Percentiles rank a stretch among this genome's conserved stretches.
These are phyloP conservation scores for Emericellopsis cladophorae DNA, from an alignment of 2,329 filamentous ascomycete genomes.

Conservation along the genomic window DNA sequence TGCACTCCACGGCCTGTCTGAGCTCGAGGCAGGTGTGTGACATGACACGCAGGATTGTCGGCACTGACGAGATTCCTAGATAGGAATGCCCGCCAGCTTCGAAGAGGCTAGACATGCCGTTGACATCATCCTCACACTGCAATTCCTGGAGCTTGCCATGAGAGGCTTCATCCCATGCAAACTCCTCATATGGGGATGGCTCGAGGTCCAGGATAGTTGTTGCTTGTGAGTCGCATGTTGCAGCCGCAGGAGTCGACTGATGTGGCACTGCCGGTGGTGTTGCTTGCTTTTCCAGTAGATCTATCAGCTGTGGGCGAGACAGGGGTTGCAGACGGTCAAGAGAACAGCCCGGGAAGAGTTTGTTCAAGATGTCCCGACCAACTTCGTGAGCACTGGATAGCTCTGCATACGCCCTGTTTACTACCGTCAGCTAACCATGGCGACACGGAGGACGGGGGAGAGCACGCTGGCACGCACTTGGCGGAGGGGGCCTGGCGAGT, in stretches of 20 bases:
- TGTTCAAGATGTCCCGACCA: background rate
- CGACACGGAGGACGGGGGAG: background rate
- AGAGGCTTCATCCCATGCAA: background rate
- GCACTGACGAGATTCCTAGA: constrained; percentile 1
- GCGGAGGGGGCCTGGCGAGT: background rate
- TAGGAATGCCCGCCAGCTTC: constrained; percentile 1
- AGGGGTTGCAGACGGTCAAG: background rate
- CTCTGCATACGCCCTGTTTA: background rate
- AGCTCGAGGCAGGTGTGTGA: background rate
- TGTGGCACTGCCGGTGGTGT: background rate
- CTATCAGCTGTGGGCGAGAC: background rate
- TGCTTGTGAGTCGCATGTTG: background rate
- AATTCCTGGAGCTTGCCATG: background rate
- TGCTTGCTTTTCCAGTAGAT: background rate
- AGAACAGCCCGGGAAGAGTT: background rate
- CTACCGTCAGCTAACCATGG: background rate
- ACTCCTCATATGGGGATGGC: background rate
- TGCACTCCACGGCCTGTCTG: background rate
- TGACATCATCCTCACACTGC: background rate
- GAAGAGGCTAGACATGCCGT: constrained; percentile 1
- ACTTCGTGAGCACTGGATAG: background rate
- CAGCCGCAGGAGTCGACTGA: background rate
- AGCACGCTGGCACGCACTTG: background rate
- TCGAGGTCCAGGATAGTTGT: background rate
- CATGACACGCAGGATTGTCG: constrained; percentile 2